Evolutionary conservation across 345 rosid genomes (phyloP).

Genomic region (Arabis hirsuta): DNA sequence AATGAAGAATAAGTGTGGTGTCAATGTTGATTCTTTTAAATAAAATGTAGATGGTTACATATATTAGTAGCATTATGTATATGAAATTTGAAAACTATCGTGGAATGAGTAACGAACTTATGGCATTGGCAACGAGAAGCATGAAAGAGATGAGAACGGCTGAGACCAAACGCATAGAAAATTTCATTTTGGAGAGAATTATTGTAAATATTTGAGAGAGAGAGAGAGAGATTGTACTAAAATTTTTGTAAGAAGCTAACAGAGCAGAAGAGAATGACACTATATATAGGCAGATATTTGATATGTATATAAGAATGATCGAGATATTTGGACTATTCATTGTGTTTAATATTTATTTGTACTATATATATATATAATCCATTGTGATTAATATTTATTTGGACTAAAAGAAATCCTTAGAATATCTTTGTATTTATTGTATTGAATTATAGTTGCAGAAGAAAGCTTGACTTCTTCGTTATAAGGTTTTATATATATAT

Average conservation of each 20-base stretch:
- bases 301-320: background rate
- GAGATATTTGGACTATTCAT: too few relatives aligned
- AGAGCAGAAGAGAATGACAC: background rate
- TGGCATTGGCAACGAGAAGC: slow-evolving; percentile 10
- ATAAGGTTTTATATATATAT: too few relatives aligned
- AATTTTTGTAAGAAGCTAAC: background rate
- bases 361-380: too few relatives aligned
- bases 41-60: background rate
- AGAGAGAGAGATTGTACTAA: background rate
- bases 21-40: background rate
- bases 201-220: background rate
- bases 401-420: too few relatives aligned
- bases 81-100: background rate
- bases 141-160: slow-evolving; percentile 14
- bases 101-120: slow-evolving; percentile 4
- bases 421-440: too few relatives aligned
- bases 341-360: too few relatives aligned
- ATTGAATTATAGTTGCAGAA: too few relatives aligned
- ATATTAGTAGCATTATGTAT: background rate
- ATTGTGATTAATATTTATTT: too few relatives aligned
- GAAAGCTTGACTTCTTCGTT: too few relatives aligned
- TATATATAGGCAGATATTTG: background rate
- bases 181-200: background rate
- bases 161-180: slow-evolving; percentile 11
- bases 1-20: background rate